Evolutionary conservation across 352 stramenopile species (phyloP).

Genomic region (Pythium plurisporium): DNA sequence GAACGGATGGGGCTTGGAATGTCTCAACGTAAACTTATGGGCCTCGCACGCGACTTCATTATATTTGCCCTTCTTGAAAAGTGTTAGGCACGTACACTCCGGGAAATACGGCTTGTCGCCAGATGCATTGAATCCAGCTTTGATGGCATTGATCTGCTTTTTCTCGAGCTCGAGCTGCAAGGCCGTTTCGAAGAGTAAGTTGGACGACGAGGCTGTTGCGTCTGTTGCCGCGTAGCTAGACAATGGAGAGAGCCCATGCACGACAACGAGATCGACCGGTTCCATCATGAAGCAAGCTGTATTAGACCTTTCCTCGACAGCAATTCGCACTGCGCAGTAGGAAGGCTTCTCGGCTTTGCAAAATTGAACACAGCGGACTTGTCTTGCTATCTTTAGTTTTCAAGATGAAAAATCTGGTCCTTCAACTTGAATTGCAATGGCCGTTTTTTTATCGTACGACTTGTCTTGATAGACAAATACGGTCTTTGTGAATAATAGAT

Average conservation of each 20-base stretch:
- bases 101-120: slow-evolving; percentile 5
- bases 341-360: no score
- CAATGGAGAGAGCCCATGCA: background rate
- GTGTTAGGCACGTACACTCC: slow-evolving; percentile 41
- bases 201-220: background rate
- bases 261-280: background rate
- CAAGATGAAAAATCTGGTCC: no score
- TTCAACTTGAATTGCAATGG: no score
- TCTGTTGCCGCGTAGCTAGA: background rate
- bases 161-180: slow-evolving; percentile 12
- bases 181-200: slow-evolving; percentile 16
- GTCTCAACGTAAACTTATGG: slow-evolving; percentile 57
- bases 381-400: slow-evolving; percentile 1
- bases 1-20: slow-evolving; percentile 40
- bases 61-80: slow-evolving; percentile 48
- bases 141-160: slow-evolving; percentile 18
- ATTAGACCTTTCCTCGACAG: no score
- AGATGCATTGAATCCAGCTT: background rate
- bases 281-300: background rate
- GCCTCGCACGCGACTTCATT: slow-evolving; percentile 40
- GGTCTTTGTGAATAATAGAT: slow-evolving; percentile 14
- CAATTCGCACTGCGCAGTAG: no score
- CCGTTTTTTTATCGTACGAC: background rate
- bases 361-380: no score
- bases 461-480: background rate